Percentiles rank a stretch among this genome's conserved stretches.
Conservation (phyloP, 2,329 filamentous ascomycete species). For the Nectriaceae sp. region DNA sequence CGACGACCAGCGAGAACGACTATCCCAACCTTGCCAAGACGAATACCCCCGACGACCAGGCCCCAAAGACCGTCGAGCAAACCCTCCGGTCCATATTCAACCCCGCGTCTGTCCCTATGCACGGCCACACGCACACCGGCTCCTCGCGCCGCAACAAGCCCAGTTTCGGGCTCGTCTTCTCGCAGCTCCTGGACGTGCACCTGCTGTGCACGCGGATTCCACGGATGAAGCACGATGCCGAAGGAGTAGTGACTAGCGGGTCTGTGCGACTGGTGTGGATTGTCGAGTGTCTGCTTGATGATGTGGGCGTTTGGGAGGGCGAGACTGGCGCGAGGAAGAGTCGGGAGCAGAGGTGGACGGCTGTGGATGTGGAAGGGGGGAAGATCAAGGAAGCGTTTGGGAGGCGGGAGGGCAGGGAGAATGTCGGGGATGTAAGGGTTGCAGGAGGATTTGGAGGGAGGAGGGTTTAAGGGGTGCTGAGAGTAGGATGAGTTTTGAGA, state of each 20-base stretch:
- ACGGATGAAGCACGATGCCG: slow-evolving; percentile 41
- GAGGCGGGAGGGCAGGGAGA: slow-evolving; percentile 9
- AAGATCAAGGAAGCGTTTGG: slow-evolving; percentile 43
- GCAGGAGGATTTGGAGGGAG: slow-evolving; percentile 12
- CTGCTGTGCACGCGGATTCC: slow-evolving; percentile 52
- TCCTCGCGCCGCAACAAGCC: slow-evolving; percentile 44
- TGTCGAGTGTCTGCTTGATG: slow-evolving; percentile 55
- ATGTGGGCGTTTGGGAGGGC: slow-evolving; percentile 47
- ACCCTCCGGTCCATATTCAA: slow-evolving; percentile 55
- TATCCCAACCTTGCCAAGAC: not conserved
- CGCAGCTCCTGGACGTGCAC: slow-evolving; percentile 56
- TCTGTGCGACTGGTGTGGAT: slow-evolving; percentile 40
- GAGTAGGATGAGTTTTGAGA: no score
- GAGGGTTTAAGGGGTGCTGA: slow-evolving; percentile 7
- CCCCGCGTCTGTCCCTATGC: slow-evolving; percentile 28
- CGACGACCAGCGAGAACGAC: slow-evolving; percentile 8
- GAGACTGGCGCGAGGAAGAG: slow-evolving; percentile 28
- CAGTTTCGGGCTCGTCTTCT: slow-evolving; percentile 56
- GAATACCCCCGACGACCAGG: slow-evolving; percentile 1
- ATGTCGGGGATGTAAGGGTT: slow-evolving; percentile 8
- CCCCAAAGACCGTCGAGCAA: slow-evolving; percentile 34
- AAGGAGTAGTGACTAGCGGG: slow-evolving; percentile 20
- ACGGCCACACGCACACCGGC: slow-evolving; percentile 16
- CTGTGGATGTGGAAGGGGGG: slow-evolving; percentile 44
- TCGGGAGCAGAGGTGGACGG: slow-evolving; percentile 58